These are phyloP conservation scores for Penicillium cinerascens DNA, from an alignment of 495 filamentous ascomycete genomes.

Conservation along the genomic window DNA sequence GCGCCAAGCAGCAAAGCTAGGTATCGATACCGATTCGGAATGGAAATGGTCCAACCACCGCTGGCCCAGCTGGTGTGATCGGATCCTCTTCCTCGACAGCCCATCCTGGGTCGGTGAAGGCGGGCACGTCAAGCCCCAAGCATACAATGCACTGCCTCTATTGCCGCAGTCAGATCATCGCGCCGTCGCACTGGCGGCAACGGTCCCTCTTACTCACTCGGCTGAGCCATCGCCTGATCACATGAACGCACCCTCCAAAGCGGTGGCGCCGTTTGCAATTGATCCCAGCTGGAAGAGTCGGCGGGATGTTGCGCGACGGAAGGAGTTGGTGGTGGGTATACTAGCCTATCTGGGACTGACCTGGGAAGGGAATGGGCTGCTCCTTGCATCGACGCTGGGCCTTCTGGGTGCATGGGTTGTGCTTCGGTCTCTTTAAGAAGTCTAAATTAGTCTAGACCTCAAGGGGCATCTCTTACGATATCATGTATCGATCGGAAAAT, in stretches of 20 bases:
- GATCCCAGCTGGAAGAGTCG: conserved; percentile 49
- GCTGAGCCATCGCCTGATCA: conserved; percentile 14
- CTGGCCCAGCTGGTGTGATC: conserved; percentile 93
- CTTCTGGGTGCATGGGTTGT: conserved; percentile 46
- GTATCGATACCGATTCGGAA: conserved; percentile 34
- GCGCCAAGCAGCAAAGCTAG: conserved; percentile 31
- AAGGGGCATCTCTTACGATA: too few species aligned
- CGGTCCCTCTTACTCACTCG: conserved; percentile 49
- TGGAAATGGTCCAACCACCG: conserved; percentile 78
- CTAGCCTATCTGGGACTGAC: conserved; percentile 55
- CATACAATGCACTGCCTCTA: conserved; percentile 71
- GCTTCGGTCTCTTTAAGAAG: conserved; percentile 32
- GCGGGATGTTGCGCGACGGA: conserved; percentile 48
- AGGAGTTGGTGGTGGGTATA: conserved; percentile 57
- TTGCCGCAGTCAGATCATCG: conserved; percentile 81
- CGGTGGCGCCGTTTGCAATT: conserved; percentile 50
- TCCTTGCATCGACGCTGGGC: conserved; percentile 44
- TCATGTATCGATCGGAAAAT: background rate
- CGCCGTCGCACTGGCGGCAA: conserved; percentile 65
- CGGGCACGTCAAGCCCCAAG: conserved; percentile 42
- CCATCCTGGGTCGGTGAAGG: conserved; percentile 44
- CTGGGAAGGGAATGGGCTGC: conserved; percentile 54
- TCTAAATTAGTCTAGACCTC: conserved; percentile 3
- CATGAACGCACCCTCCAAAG: conserved; percentile 19
- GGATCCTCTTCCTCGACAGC: conserved; percentile 73